Evolutionary conservation across 2,329 filamentous ascomycete species (phyloP), one percentile per base, ranked within the genome.

Genomic region (Pseudogymnoascus sp.): DNA sequence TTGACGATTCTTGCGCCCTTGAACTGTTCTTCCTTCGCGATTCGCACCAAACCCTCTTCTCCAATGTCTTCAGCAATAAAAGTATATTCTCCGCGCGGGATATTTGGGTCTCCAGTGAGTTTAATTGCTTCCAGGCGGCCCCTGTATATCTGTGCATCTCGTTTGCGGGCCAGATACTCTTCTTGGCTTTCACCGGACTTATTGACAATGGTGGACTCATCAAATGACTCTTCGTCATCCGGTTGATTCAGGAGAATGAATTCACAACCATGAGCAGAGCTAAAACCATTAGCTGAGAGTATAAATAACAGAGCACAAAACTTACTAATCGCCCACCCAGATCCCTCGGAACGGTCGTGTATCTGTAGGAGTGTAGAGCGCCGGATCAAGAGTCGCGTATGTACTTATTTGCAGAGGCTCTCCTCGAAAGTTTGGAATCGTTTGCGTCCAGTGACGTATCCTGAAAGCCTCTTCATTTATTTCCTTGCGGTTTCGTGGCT

Each of bases 321-420:
- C 48, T 55, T 35, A 55, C 48, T 55, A 55, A 33, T 55, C 48
- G 71, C 66, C 92, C 13, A 92, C 88, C 89, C 91, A 97, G 31
- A 99, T 91, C 0, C 93, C 93, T 65, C 91, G 86, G 79, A 87
- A 97, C 0, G 92, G 92, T 71, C 92, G 93, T 61, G 86, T 80
- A 8, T 77, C 73, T 0, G 92, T 96, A 0, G 93, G 91, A 0
- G 86, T 94, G 72, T 96, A 97, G n/a, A 88, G 75, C 2, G 77
- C 77, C 2, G 86, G 83, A 44, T 91, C 85, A 1, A 97, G 78
- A 0, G 92, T 95, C 6, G 84, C 78, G 65, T 83, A 88, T 0
- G 89, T 91, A 85, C 68, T 62, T 81, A 78, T 67, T 85, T 81
- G 29, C 79, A 81, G 33, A 84, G 74, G 65, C 78, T 81, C 62